These are phyloP conservation scores for Sugiyamaella qingdaonensis DNA, from an alignment of 805 yeast species.

Conservation along the genomic window DNA sequence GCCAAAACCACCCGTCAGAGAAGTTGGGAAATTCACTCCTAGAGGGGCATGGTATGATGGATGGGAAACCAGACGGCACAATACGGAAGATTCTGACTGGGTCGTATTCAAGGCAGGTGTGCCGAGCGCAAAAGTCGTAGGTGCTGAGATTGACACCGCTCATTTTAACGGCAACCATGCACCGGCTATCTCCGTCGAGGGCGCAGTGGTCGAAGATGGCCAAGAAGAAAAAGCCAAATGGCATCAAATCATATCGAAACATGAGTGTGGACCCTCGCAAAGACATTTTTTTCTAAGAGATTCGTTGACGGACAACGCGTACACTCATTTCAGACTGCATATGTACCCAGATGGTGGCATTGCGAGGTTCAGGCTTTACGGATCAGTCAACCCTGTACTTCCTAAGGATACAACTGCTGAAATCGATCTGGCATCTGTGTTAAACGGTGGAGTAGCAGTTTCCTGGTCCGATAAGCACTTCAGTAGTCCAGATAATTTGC, in stretches of 20 bases:
- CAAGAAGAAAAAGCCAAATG: constrained; percentile 41
- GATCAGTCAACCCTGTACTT: constrained; percentile 70
- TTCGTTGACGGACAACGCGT: constrained; percentile 53
- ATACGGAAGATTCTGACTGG: constrained; percentile 80
- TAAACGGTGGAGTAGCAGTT: constrained; percentile 86
- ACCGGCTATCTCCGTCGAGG: constrained; percentile 84
- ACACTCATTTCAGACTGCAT: constrained; percentile 75
- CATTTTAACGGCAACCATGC: constrained; percentile 96
- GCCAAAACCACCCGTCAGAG: constrained; percentile 76
- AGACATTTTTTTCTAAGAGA: constrained; percentile 74
- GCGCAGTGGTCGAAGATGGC: constrained; percentile 33
- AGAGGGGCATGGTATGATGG: constrained; percentile 99
- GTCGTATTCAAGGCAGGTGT: constrained; percentile 82
- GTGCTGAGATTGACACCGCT: constrained; percentile 89
- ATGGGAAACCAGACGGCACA: constrained; percentile 97
- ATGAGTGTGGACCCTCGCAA: constrained; percentile 86
- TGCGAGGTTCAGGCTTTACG: constrained; percentile 88
- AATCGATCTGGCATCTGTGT: constrained; percentile 74
- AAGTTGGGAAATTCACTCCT: constrained; percentile 70
- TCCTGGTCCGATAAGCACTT: constrained; percentile 88
- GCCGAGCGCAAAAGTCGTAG: constrained; percentile 69
- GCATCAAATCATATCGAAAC: constrained; percentile 64
- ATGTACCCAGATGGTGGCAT: constrained; percentile 99
- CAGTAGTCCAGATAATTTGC: constrained; percentile 83
- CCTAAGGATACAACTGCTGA: constrained; percentile 44